phyloP scores from a whole-genome alignment of 805 yeast species.

The Candida khao-thaluensis region DNA sequence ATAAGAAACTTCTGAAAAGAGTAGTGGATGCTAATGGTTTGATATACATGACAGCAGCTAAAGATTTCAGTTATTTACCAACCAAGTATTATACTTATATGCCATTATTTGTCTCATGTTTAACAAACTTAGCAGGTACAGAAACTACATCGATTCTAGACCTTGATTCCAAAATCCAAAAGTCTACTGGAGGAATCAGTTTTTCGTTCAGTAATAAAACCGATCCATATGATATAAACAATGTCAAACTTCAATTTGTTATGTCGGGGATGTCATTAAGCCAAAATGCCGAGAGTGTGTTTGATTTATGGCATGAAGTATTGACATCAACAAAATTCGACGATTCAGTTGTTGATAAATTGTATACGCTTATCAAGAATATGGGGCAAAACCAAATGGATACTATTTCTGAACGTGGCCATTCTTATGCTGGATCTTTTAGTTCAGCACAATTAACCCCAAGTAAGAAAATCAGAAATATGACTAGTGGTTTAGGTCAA shows the following conservation, averaged over 20 bases:
- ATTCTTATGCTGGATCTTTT: conserved; percentile 69
- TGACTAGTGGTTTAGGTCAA: conserved; percentile 73
- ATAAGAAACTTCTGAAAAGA: conserved; percentile 44
- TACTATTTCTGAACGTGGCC: conserved; percentile 83
- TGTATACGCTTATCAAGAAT: conserved; percentile 69
- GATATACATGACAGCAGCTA: conserved; percentile 69
- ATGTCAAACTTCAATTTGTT: conserved; percentile 53
- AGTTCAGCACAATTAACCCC: conserved; percentile 65
- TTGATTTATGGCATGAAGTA: conserved; percentile 68
- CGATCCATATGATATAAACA: conserved; percentile 48
- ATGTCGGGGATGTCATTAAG: conserved; percentile 71
- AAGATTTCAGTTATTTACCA: conserved; percentile 60
- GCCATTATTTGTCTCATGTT: conserved; percentile 74
- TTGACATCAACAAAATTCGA: conserved; percentile 66
- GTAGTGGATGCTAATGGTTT: conserved; percentile 78
- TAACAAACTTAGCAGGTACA: conserved; percentile 86
- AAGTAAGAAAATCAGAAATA: conserved; percentile 59
- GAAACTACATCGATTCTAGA: conserved; percentile 64
- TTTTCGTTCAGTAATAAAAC: conserved; percentile 59
- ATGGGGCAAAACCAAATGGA: conserved; percentile 76
- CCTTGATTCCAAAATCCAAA: conserved; percentile 80
- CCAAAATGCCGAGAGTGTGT: conserved; percentile 57
- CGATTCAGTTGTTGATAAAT: conserved; percentile 54
- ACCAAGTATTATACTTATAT: conserved; percentile 61
- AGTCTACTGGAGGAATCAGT: conserved; percentile 80